Evolutionary conservation across 2,329 filamentous ascomycete species (phyloP).

Genomic region (Aspergillus fischeri): DNA sequence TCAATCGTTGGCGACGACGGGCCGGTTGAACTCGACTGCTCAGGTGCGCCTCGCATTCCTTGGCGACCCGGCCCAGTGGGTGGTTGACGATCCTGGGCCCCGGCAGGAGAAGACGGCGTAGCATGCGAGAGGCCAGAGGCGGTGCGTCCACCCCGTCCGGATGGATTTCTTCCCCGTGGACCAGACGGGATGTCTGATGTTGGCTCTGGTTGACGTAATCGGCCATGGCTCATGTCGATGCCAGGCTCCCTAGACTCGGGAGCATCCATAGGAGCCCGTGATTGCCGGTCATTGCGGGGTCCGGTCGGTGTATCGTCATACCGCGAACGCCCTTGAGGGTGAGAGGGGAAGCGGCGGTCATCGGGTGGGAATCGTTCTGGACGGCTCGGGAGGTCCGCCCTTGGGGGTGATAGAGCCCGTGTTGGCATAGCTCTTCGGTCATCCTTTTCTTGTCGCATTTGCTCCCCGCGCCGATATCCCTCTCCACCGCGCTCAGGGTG

Average conservation of each 20-base stretch:
- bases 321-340: constrained; percentile 22
- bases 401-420: constrained; percentile 24
- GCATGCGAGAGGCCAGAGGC: constrained; percentile 27
- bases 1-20: constrained; percentile 31
- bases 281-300: constrained; percentile 44
- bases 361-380: constrained; percentile 36
- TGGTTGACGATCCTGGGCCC: constrained; percentile 36
- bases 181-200: constrained; percentile 50
- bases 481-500: constrained; percentile 26
- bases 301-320: constrained; percentile 51
- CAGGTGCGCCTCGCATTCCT: constrained; percentile 31
- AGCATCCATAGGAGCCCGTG: constrained; percentile 22
- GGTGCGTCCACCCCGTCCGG: constrained; percentile 37
- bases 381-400: constrained; percentile 29
- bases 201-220: constrained; percentile 40
- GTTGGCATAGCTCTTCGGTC: constrained; percentile 27
- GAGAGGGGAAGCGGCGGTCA: constrained; percentile 30
- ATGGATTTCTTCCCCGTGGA: constrained; percentile 44
- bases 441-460: constrained; percentile 26
- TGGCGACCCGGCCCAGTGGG: constrained; percentile 43
- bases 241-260: constrained; percentile 37
- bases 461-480: constrained; percentile 28
- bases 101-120: constrained; percentile 13
- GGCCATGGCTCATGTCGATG: constrained; percentile 44
- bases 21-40: constrained; percentile 25